Evolutionary conservation across 148 eudicot species (phyloP), one percentile per base, ranked within the genome.

Genomic region (Limonium bicolor): DNA sequence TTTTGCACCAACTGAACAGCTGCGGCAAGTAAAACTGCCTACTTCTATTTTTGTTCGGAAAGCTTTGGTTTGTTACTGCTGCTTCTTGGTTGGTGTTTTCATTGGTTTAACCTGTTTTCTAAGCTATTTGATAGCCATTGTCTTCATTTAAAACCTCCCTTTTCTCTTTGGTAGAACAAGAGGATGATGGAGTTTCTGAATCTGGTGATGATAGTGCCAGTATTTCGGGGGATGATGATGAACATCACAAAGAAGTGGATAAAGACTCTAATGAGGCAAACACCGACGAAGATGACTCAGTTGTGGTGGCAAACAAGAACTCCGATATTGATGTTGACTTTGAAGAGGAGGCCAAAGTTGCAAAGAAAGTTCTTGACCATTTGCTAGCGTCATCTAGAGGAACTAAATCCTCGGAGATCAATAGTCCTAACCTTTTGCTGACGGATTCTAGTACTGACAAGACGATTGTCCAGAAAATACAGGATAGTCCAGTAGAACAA

Each of bases 331-430:
- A 56, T 48, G 42, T 66, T 55, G 68, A 76, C 53, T 74, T 76
- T 61, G 82, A 76, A 5, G 81, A 77, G 48, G 97, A 90, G 59
- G 77, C 78, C 29, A 90, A 77, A 67, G 65, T 90, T 38, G 60
- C 93, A 6, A 70, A 66, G 45, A 90, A 90, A 49, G 80, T 90
- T 63, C 94, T 90, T 27, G 63, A 85, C 24, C 78, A 69, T 54
- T 33, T 90, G 53, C 64, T 84, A 11, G 67, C 79, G 28, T 75
- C 94, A 32, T 50, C 55, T 25, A 65, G 59, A 50, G 78, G 52
- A 54, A 28, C 18, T 49, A 46, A 37, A 34, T 23, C 40, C 53
- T 58, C 65, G 41, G 20, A 48, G 56, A 25, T 26, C 44, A 10
- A 35, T 24, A n/a, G n/a, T n/a, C n/a, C n/a, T n/a, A n/a, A n/a